Conservation (phyloP, 2,329 filamentous ascomycete species). For the Pestalotiopsis sp. region DNA sequence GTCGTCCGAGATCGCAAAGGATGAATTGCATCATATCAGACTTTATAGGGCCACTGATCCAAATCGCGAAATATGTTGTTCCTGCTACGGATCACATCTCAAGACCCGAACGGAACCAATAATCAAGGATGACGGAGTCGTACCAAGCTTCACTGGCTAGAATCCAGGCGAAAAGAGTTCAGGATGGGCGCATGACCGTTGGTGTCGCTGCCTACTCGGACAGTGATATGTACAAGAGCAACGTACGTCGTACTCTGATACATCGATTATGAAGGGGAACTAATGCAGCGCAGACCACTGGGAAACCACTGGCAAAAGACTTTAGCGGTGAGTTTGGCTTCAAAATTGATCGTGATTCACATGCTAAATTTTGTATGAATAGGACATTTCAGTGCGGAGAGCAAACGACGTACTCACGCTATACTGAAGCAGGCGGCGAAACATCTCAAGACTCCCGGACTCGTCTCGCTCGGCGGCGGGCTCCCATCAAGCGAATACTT, state of each 20-base stretch:
- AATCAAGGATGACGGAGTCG: not conserved
- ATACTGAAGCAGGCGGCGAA: conserved; percentile 83
- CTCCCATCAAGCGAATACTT: conserved; percentile 90
- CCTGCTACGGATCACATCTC: not conserved
- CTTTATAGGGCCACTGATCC: not conserved
- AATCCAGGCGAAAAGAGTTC: conserved; percentile 68
- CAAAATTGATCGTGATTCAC: conserved; percentile 7
- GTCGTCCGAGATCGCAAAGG: not conserved
- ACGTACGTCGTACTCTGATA: conserved; percentile 44
- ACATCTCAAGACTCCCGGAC: conserved; percentile 75
- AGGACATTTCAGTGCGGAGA: conserved; percentile 66
- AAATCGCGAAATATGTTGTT: not conserved
- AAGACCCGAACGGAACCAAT: not conserved
- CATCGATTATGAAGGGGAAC: not conserved
- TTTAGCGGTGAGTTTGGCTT: conserved; percentile 79
- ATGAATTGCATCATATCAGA: not conserved
- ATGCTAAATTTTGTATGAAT: not conserved
- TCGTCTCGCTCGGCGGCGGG: conserved; percentile 92
- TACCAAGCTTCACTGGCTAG: not conserved
- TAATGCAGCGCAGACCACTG: conserved; percentile 35
- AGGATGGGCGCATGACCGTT: conserved; percentile 70
- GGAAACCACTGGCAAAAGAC: conserved; percentile 71
- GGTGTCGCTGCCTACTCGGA: conserved; percentile 76
- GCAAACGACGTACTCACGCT: conserved; percentile 60
- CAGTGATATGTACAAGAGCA: conserved; percentile 82